A percentile compares a stretch with the other conserved stretches of the same genome.
Conservation (phyloP, 2,329 filamentous ascomycete genomes). For the Ophiostoma triangulosporum region DNA sequence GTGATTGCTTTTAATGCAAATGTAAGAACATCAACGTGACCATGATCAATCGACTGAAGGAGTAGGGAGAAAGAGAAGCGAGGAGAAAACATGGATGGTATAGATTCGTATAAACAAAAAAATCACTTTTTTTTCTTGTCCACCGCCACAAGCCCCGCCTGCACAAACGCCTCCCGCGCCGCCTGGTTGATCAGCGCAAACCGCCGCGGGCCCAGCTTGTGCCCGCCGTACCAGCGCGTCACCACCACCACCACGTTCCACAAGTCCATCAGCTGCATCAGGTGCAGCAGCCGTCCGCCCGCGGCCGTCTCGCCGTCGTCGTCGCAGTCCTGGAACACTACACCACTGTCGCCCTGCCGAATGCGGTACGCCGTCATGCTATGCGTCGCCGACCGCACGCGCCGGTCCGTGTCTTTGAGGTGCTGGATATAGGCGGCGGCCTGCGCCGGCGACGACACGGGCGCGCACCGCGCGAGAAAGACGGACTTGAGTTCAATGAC, state of each 20-base stretch:
- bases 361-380: slow-evolving; percentile 96
- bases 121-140: slow-evolving; percentile 28
- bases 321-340: slow-evolving; percentile 73
- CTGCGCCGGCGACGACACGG: slow-evolving; percentile 54
- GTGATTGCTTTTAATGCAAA: too few relatives aligned
- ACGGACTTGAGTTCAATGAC: slow-evolving; percentile 74
- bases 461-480: slow-evolving; percentile 67
- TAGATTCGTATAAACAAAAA: too few relatives aligned
- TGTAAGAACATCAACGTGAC: too few relatives aligned
- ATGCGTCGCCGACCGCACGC: slow-evolving; percentile 75
- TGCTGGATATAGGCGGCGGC: slow-evolving; percentile 60
- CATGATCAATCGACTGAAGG: too few relatives aligned
- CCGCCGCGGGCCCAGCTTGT: slow-evolving; percentile 74
- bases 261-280: slow-evolving; percentile 89
- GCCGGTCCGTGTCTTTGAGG: slow-evolving; percentile 70
- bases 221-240: slow-evolving; percentile 87
- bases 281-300: slow-evolving; percentile 67
- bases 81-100: too few relatives aligned
- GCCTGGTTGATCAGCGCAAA: slow-evolving; percentile 84
- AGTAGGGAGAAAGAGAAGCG: too few relatives aligned
- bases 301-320: slow-evolving; percentile 94
- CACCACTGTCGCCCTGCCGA: slow-evolving; percentile 36
- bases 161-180: slow-evolving; percentile 71
- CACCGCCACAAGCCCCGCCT: slow-evolving; percentile 52
- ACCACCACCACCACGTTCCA: slow-evolving; percentile 92